Evolutionary conservation across 345 rosid genomes (phyloP), one percentile per base, ranked within the genome.

Genomic region (Schrenkiella parvula): DNA sequence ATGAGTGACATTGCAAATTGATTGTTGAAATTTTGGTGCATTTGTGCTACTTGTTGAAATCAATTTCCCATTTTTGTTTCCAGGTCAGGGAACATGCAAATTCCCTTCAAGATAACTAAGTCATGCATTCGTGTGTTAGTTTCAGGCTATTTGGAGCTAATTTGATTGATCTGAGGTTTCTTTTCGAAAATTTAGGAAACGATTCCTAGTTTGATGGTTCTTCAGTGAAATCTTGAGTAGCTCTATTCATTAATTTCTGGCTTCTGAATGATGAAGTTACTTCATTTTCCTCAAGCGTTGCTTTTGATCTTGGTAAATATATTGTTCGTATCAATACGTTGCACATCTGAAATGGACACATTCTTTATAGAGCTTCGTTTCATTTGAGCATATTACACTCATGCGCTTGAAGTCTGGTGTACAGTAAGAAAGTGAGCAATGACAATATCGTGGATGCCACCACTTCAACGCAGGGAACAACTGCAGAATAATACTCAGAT

Each of bases 71-170:
- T 37, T 34, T 51, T 60, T 58, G 29, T 14, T 88, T 79, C 58
- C 91, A 92, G 98, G 96, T 82, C 76, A 70, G 59, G 91, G 81
- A 47, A 55, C 75, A 44, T 92, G 77, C 56, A 85, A 80, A 47
- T 83, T 93, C 67, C 91, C 88, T 15, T 23, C 32, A 51, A 23
- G 56, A 32, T 51, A 51, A 51, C 25, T 4, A 50, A 50, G 29
- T 50, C 4, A 21, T 34, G 54, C 34, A 17, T 67, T 42, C 14
- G 5, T 31, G 28, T 43, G 42, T 46, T 34, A 23, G 32, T 61
- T 39, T 26, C 9, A 61, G 55, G n/a, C 26, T 64, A 15, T 43
- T 63, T 54, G 12, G 22, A 43, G n/a, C 21, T 2, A 13, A 64
- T 35, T 44, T 6, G n/a, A 71, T 51, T 43, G 31, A 44, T 64